Percentiles rank a stretch among this genome's conserved stretches.
Conservation (phyloP, 176 grass and related monocot species). For the Triticum aestivum region IWGSC_CS_RefSeq_v2.1 NC_057797.1:722843770-722844269, state of each 20-base stretch:
- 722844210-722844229: conserved; percentile 69
- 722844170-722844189: conserved; percentile 82
- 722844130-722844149: not conserved
- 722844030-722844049: conserved; percentile 74
- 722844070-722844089: conserved; percentile 90
- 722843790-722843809: not conserved
- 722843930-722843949: conserved; percentile 92
- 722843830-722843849: not conserved
- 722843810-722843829: not conserved
- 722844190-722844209: conserved; percentile 67
- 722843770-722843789: not conserved
- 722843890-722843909: conserved; percentile 75
- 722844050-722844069: conserved; percentile 91
- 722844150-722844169: not conserved
- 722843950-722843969: conserved; percentile 83
- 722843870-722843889: conserved; percentile 75
- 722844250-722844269: conserved; percentile 82
- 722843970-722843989: conserved; percentile 63
- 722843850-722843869: not conserved
- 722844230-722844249: conserved; percentile 90
- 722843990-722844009: conserved; percentile 84
- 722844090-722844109: not conserved
- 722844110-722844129: not conserved
- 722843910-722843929: conserved; percentile 83
- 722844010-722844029: conserved; percentile 67